Base-by-base conservation (phyloP, 164 flowering plant genomes). In the Liriodendron chinense region DNA sequence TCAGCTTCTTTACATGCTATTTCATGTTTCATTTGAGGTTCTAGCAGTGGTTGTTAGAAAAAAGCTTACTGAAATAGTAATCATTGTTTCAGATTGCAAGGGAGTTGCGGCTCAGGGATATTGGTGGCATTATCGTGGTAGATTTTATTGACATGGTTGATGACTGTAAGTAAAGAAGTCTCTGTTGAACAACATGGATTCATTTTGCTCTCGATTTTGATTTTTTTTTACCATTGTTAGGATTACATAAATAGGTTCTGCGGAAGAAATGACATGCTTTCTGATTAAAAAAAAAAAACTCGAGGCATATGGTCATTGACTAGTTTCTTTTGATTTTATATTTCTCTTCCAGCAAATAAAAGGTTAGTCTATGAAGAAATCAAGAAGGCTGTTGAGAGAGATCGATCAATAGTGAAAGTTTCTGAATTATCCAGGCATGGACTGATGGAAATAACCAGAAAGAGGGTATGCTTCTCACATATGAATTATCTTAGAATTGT, bases 381-480 rank as follows among this genome's bases (percentile, higher is more conserved):
- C 49, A 93, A 90, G 79, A 92, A 88, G 79, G 94, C 98, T 66
- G 98, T 96, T 63, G 95, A 88, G 78, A 89, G 89, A 77, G 98
- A 93, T 82, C 82, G 94, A 64, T 96, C 99, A 70, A 78, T 77
- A 75, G 96, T 96, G 74, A 91, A 82, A 75, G 91, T 93, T 72
- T 92, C 94, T 68, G 99, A 96, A 78, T 78, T 96, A 71, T 96
- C 99, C n/a, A 89, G 86, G 80, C 89, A 90, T 81, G 99, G 98
- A 70, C 87, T 96, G 49, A 96, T 96, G 99, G 98, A 96, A 83
- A 96, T 96, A 75, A 96, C 98, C 26, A 89, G 99, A 82, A 93
- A 96, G 80, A 85, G 99, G 91, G 99, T 95, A 90, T 64, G 81
- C 75, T 72, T 23, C 70, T 49, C 59, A 53, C 59, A 16, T 3